Evolutionary conservation across 306 rosid genomes (phyloP), one percentile per base, ranked within the genome.

Genomic region (Prosopis cineraria): DNA sequence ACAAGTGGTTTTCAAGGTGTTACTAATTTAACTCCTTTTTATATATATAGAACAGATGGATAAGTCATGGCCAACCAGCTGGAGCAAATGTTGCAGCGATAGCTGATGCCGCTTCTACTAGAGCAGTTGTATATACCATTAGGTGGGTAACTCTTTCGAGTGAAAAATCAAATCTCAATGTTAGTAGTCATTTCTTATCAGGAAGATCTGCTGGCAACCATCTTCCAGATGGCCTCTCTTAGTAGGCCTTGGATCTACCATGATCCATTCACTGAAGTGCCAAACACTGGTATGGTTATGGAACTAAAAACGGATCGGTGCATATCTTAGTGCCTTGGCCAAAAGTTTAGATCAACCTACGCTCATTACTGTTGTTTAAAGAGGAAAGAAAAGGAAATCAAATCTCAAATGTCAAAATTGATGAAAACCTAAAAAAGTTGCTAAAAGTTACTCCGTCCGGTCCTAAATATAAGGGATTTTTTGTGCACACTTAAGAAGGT

Each of bases 11-110:
- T 63, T 45, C 13, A 75, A 63, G 74, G 80, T 73, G 87, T 78
- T 71, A 76, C 88, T 82, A 82, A 89, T 78, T 88, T 83, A 68
- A 81, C 76, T 81, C 82, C 44, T 37, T 65, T 65, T 80, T 79
- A 70, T 60, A 69, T 82, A 85, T 82, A 72, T 88, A 89, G 91
- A 92, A 79, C 97, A 94, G 98, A 89, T 94, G 96, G 98, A 77
- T 74, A 80, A 85, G 85, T 87, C 94, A 88, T 88, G 93, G 95
- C 58, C 93, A 77, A 74, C 98, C 98, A 30, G 90, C 93, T 5
- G 97, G 97, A 47, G 97, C 98, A 62, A 80, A 94, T 87, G 94
- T 92, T 48, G 98, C 98, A 45, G 95, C 91, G 31, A 84, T 94
- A 55, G 95, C 97, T 33, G 95, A 88, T 80, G 91, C 88, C 81